phyloP scores from a whole-genome alignment of 139 green algal genomes.

The Chlorella sp. region DNA sequence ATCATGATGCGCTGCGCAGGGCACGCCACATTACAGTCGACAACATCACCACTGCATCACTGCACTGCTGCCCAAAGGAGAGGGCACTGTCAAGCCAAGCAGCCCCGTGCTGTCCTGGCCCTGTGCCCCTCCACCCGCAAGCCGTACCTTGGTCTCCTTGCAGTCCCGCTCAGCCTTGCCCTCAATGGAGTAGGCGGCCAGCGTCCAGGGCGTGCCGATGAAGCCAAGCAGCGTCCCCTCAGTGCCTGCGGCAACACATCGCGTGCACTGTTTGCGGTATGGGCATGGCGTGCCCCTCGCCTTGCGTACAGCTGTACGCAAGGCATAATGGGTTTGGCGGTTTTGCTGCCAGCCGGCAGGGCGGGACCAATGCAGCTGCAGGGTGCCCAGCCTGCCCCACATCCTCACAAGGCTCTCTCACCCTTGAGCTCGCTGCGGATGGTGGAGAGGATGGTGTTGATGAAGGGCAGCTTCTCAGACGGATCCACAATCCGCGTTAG shows the following conservation, averaged over 20 bases:
- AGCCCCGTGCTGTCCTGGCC: too few species aligned
- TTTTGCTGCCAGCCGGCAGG: too few species aligned
- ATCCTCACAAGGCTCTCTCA: background rate
- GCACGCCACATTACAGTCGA: too few species aligned
- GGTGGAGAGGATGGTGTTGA: conserved; percentile 73
- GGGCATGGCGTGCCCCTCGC: too few species aligned
- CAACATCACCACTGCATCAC: too few species aligned
- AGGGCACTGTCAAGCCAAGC: too few species aligned
- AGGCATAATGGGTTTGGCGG: too few species aligned
- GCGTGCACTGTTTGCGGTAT: too few species aligned
- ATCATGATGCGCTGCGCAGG: conserved; percentile 75
- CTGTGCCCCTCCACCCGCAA: too few species aligned
- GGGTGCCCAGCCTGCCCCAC: background rate
- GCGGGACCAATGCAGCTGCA: too few species aligned
- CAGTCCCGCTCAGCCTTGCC: conserved; percentile 81
- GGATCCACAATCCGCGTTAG: conserved; percentile 71
- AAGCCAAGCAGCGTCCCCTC: conserved; percentile 90
- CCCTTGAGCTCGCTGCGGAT: conserved; percentile 37
- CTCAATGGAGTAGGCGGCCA: conserved; percentile 94
- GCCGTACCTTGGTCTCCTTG: conserved; percentile 73
- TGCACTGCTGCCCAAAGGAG: too few species aligned
- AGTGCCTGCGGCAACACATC: conserved; percentile 36
- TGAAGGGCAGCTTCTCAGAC: conserved; percentile 68
- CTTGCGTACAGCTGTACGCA: background rate
- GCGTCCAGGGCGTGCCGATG: conserved; percentile 95